phyloP scores from a whole-genome alignment of 2,329 filamentous ascomycete species.

The Botrytis cinerea region DNA sequence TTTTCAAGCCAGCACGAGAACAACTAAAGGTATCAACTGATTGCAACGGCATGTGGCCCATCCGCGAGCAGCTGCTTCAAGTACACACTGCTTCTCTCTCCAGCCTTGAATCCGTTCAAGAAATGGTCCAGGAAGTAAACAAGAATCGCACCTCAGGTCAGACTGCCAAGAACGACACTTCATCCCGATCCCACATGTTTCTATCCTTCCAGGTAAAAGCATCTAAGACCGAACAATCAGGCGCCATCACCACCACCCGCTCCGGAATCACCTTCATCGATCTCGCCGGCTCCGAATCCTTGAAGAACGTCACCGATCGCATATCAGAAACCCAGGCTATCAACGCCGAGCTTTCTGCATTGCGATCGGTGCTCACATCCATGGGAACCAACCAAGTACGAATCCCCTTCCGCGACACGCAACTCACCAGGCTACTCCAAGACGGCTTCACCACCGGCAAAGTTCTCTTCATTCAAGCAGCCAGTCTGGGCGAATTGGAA shows the following conservation, averaged over 20 bases:
- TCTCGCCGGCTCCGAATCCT: slow-evolving; percentile 85
- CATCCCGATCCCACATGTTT: slow-evolving; percentile 93
- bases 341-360: slow-evolving; percentile 87
- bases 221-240: slow-evolving; percentile 52
- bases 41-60: slow-evolving; percentile 84
- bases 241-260: slow-evolving; percentile 79
- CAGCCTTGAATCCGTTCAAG: slow-evolving; percentile 76
- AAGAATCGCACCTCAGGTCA: slow-evolving; percentile 89
- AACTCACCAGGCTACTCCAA: background rate
- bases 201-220: slow-evolving; percentile 74
- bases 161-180: slow-evolving; percentile 95
- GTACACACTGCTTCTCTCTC: slow-evolving; percentile 78
- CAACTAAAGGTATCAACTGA: slow-evolving; percentile 71
- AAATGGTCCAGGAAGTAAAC: slow-evolving; percentile 76
- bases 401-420: slow-evolving; percentile 1
- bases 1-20: slow-evolving; percentile 56
- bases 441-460: slow-evolving; percentile 4
- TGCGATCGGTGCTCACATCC: slow-evolving; percentile 92
- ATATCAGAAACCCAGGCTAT: slow-evolving; percentile 96
- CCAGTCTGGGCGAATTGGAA: background rate
- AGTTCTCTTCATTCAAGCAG: slow-evolving; percentile 13
- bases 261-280: slow-evolving; percentile 95
- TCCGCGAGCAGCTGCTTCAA: slow-evolving; percentile 78
- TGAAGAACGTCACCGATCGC: slow-evolving; percentile 84
- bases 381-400: slow-evolving; percentile 56